Percentiles rank a stretch among this genome's conserved stretches.
These are phyloP conservation scores for Sclerotinia nivalis DNA, from an alignment of 2,329 filamentous ascomycete species.

Conservation along the genomic window DNA sequence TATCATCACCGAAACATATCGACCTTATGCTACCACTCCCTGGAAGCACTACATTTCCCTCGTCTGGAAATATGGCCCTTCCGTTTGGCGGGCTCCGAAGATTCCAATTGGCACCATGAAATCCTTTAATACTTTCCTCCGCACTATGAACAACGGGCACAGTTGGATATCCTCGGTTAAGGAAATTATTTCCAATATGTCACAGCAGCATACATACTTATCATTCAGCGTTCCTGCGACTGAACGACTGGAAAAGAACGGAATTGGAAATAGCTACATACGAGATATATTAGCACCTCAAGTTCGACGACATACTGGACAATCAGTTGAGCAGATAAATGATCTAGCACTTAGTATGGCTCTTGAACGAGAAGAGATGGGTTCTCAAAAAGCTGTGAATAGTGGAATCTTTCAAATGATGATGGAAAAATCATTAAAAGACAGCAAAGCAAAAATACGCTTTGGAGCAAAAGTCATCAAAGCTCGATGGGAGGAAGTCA, in stretches of 20 bases:
- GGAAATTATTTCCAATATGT: not conserved
- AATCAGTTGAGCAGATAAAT: conserved; percentile 1
- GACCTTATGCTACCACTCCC: conserved; percentile 14
- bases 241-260: not conserved
- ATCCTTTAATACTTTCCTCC: not conserved
- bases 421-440: not conserved
- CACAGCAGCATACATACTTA: not conserved
- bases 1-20: conserved; percentile 2
- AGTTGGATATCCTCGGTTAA: not conserved
- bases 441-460: not conserved
- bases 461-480: not conserved
- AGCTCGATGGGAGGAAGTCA: not conserved
- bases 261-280: not conserved
- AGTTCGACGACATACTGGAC: conserved; percentile 16
- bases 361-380: not conserved
- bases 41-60: not conserved
- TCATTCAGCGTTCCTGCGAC: not conserved
- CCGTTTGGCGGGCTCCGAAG: not conserved
- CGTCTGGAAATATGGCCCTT: not conserved
- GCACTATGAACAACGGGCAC: not conserved
- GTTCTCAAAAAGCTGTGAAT: not conserved
- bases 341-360: conserved; percentile 18
- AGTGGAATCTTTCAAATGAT: not conserved
- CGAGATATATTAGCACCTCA: conserved; percentile 16
- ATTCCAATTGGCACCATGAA: conserved; percentile 11